Conservation (phyloP, 2,329 filamentous ascomycete species). For the Huntiella moniliformis region DNA sequence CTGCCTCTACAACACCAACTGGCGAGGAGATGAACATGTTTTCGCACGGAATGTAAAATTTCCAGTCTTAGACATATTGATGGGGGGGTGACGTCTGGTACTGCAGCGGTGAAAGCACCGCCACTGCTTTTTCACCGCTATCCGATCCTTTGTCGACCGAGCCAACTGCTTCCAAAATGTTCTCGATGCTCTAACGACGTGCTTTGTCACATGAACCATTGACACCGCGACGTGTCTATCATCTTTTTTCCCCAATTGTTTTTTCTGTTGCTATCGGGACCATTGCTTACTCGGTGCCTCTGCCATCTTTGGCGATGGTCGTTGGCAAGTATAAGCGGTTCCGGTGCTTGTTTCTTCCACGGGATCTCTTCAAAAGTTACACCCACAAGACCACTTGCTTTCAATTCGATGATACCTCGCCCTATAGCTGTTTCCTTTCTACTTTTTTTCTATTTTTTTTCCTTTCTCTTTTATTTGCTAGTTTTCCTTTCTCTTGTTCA, state of each 20-base stretch:
- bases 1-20: conserved; percentile 10
- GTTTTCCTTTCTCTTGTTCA: conserved; percentile 9
- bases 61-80: neutral
- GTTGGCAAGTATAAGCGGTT: neutral
- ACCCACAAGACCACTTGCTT: conserved; percentile 13
- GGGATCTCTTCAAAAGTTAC: conserved; percentile 9
- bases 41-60: conserved; percentile 60
- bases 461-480: conserved; percentile 4
- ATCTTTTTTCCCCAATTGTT: too few relatives aligned
- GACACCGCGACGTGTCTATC: too few relatives aligned
- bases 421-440: conserved; percentile 8
- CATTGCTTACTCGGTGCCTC: neutral
- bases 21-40: conserved; percentile 95
- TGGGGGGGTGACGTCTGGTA: neutral
- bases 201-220: too few relatives aligned
- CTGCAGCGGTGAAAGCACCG: neutral
- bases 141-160: too few relatives aligned
- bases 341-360: neutral
- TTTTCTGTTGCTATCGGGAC: too few relatives aligned
- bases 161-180: too few relatives aligned
- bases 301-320: neutral
- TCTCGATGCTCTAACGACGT: too few relatives aligned
- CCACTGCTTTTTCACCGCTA: too few relatives aligned
- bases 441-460: conserved; percentile 2
- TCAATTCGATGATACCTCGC: conserved; percentile 11